Evolutionary conservation across 805 yeast genomes (phyloP).

Genomic region (Lipomyces japonicus): DNA sequence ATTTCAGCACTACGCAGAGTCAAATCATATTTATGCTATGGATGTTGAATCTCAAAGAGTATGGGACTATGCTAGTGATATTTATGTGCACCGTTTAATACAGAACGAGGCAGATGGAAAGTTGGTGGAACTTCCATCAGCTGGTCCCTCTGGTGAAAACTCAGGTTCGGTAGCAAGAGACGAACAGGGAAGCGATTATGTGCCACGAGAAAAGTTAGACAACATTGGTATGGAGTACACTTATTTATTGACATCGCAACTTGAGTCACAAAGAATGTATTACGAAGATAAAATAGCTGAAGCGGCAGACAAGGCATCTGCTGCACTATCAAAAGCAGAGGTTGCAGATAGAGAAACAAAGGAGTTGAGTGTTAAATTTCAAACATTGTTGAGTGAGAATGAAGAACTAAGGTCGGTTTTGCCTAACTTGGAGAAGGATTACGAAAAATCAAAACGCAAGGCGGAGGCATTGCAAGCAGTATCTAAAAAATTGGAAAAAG

Average conservation of each 20-base stretch:
- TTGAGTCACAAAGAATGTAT: slow-evolving; percentile 81
- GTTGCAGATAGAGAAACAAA: slow-evolving; percentile 22
- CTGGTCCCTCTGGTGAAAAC: slow-evolving; percentile 8
- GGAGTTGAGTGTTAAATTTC: slow-evolving; percentile 18
- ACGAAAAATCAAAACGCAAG: slow-evolving; percentile 18
- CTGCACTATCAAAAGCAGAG: slow-evolving; percentile 31
- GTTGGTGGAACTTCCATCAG: slow-evolving; percentile 65
- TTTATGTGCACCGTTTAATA: slow-evolving; percentile 79
- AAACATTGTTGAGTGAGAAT: slow-evolving; percentile 9
- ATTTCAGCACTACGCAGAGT: slow-evolving; percentile 67
- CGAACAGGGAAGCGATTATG: slow-evolving; percentile 11
- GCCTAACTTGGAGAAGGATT: slow-evolving; percentile 17
- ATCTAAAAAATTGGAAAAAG: slow-evolving; percentile 35
- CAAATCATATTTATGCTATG: slow-evolving; percentile 89
- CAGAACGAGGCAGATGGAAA: slow-evolving; percentile 88
- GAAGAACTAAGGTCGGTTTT: slow-evolving; percentile 6
- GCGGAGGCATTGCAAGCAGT: slow-evolving; percentile 29
- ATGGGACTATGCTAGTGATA: slow-evolving; percentile 93
- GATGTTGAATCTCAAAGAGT: slow-evolving; percentile 78
- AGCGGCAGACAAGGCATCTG: slow-evolving; percentile 34
- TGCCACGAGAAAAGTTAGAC: slow-evolving; percentile 44
- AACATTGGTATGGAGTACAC: slow-evolving; percentile 75
- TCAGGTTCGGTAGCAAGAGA: background rate
- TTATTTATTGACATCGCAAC: slow-evolving; percentile 68
- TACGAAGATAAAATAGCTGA: slow-evolving; percentile 55